Conservation (phyloP, 805 yeast species). For the Nakazawaea laoshanensis region DNA sequence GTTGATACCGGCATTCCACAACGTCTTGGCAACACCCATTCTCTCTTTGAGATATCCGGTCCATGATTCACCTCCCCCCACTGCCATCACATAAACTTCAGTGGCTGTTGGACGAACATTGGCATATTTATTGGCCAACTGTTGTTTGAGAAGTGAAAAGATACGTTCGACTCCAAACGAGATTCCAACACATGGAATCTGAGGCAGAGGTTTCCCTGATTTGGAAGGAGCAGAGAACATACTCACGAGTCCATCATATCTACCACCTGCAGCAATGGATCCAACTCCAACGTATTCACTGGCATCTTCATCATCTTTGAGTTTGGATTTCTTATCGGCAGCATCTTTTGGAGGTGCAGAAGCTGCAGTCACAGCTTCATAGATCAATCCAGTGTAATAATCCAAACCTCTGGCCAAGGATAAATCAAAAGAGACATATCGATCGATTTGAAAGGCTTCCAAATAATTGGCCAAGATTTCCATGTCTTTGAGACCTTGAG, state of each 20-base stretch:
- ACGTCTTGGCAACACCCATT: slow-evolving; percentile 71
- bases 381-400: slow-evolving; percentile 94
- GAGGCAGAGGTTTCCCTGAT: slow-evolving; percentile 51
- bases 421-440: slow-evolving; percentile 74
- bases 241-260: slow-evolving; percentile 93
- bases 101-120: slow-evolving; percentile 74
- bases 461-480: slow-evolving; percentile 62
- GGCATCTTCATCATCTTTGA: slow-evolving; percentile 74
- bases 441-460: slow-evolving; percentile 71
- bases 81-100: slow-evolving; percentile 93
- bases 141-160: slow-evolving; percentile 79
- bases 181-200: slow-evolving; percentile 95
- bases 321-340: slow-evolving; percentile 47
- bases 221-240: slow-evolving; percentile 86
- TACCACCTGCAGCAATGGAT: slow-evolving; percentile 98
- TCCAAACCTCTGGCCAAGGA: slow-evolving; percentile 97
- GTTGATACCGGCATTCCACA: slow-evolving; percentile 87
- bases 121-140: slow-evolving; percentile 42
- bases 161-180: slow-evolving; percentile 96
- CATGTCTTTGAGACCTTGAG: slow-evolving; percentile 78
- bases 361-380: slow-evolving; percentile 91
- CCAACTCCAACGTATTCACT: slow-evolving; percentile 97
- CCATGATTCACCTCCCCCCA: slow-evolving; percentile 98
- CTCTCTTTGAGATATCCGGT: slow-evolving; percentile 87
- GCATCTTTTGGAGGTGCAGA: slow-evolving; percentile 93